Percentiles rank a stretch among this genome's conserved stretches.
Conservation (phyloP, 768 basidiomycete genomes). For the Amanita jacksonii region DNA sequence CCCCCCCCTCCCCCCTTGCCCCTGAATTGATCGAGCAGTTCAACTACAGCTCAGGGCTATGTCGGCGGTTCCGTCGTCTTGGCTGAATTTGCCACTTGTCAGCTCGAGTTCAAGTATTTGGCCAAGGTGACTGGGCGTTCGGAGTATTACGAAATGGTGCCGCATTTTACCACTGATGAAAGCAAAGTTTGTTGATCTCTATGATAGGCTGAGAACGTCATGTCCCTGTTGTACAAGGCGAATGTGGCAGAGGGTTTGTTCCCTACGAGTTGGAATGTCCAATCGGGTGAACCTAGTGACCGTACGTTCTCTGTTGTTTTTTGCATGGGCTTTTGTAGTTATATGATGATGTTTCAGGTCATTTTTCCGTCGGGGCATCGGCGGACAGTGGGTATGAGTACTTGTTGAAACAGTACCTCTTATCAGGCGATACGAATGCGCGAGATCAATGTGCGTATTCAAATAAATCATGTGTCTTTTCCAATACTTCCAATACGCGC, state of each 20-base stretch:
- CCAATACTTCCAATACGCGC: neutral
- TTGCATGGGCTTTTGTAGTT: neutral
- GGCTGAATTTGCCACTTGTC: constrained; percentile 40
- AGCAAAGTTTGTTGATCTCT: neutral
- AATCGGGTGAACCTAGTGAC: constrained; percentile 16
- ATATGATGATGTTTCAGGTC: constrained; percentile 18
- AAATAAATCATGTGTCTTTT: too few relatives aligned
- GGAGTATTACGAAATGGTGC: constrained; percentile 34
- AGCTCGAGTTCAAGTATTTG: constrained; percentile 72
- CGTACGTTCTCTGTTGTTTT: constrained; percentile 12
- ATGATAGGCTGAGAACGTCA: constrained; percentile 25
- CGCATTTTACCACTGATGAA: neutral
- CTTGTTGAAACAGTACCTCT: constrained; percentile 54
- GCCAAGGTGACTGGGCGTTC: constrained; percentile 54
- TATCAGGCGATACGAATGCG: constrained; percentile 37
- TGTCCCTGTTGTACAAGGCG: constrained; percentile 26
- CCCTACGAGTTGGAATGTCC: constrained; percentile 21
- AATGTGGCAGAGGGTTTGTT: constrained; percentile 26
- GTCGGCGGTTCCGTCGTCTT: constrained; percentile 21
- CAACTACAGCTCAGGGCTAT: constrained; percentile 23
- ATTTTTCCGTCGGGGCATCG: constrained; percentile 44
- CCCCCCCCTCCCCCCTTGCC: too few relatives aligned
- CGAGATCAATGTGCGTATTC: constrained; percentile 42
- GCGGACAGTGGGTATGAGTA: constrained; percentile 65
- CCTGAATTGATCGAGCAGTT: too few relatives aligned